Evolutionary conservation across 805 yeast genomes (phyloP).

Genomic region (Candida saitoana): DNA sequence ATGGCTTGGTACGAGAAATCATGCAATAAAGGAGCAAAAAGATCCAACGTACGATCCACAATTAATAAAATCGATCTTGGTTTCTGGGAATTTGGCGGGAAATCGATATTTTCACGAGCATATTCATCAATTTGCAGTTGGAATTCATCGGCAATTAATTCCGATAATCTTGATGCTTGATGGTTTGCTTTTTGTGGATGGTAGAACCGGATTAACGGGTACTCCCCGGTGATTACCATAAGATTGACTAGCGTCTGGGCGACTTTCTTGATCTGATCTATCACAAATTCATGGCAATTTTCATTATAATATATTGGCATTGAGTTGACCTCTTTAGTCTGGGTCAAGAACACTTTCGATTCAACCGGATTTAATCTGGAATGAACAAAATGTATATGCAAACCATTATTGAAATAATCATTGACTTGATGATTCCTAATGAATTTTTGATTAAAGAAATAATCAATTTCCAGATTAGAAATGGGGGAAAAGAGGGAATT

Average conservation of each 20-base stretch:
- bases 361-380: slow-evolving; percentile 61
- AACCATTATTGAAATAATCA: slow-evolving; percentile 29
- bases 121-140: slow-evolving; percentile 72
- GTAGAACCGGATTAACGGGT: slow-evolving; percentile 78
- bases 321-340: slow-evolving; percentile 46
- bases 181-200: slow-evolving; percentile 47
- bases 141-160: slow-evolving; percentile 66
- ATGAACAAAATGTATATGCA: slow-evolving; percentile 23
- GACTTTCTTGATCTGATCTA: slow-evolving; percentile 51
- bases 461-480: slow-evolving; percentile 25
- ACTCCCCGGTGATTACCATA: slow-evolving; percentile 79
- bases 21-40: slow-evolving; percentile 79
- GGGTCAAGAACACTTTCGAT: slow-evolving; percentile 66
- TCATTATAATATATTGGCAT: slow-evolving; percentile 70
- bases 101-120: slow-evolving; percentile 62
- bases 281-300: slow-evolving; percentile 58
- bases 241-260: slow-evolving; percentile 66
- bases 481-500: slow-evolving; percentile 68
- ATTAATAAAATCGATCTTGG: slow-evolving; percentile 73
- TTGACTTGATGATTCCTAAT: slow-evolving; percentile 26
- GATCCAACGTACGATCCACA: slow-evolving; percentile 79
- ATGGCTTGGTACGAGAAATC: slow-evolving; percentile 90
- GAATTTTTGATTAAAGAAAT: slow-evolving; percentile 26
- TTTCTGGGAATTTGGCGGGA: slow-evolving; percentile 54
- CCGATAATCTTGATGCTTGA: slow-evolving; percentile 58